Evolutionary conservation across 2,329 filamentous ascomycete species (phyloP).

Genomic region (Alternaria hordeiaustralica): DNA sequence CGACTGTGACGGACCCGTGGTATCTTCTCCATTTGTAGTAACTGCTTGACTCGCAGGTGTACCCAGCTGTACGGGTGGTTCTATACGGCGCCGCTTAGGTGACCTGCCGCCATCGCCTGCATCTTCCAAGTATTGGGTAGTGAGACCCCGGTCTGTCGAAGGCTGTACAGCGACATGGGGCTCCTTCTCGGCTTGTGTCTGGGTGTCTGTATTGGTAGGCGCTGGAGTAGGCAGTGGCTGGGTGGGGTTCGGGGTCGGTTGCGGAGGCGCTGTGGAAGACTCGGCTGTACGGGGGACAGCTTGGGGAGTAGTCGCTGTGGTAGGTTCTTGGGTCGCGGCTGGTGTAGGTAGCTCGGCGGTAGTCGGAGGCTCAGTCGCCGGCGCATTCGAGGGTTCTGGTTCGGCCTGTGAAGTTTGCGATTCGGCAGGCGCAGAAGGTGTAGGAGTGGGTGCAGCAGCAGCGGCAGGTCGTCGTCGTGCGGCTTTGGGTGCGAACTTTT

Average conservation of each 20-base stretch:
- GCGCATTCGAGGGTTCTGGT: conserved; percentile 9
- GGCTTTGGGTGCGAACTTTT: conserved; percentile 58
- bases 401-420: conserved; percentile 14
- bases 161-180: neutral
- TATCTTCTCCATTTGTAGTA: neutral
- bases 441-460: conserved; percentile 18
- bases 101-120: conserved; percentile 19
- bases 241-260: neutral
- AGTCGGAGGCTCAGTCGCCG: conserved; percentile 16
- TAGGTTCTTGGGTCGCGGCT: conserved; percentile 30
- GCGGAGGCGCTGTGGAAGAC: neutral
- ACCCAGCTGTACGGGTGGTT: conserved; percentile 2
- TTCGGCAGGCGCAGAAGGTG: conserved; percentile 14
- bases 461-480: conserved; percentile 51
- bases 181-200: neutral
- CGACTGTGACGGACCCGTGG: neutral
- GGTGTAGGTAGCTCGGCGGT: conserved; percentile 33
- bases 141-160: neutral
- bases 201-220: neutral
- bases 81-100: conserved; percentile 31
- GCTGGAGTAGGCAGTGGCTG: neutral
- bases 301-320: conserved; percentile 7
- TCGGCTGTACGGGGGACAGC: conserved; percentile 1
- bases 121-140: conserved; percentile 14
- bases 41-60: neutral